Percentiles rank a stretch among this genome's conserved stretches.
These are phyloP conservation scores for Tetrahymena elliotti DNA, from an alignment of 73 alveolate genomes.

Conservation along the genomic window DNA sequence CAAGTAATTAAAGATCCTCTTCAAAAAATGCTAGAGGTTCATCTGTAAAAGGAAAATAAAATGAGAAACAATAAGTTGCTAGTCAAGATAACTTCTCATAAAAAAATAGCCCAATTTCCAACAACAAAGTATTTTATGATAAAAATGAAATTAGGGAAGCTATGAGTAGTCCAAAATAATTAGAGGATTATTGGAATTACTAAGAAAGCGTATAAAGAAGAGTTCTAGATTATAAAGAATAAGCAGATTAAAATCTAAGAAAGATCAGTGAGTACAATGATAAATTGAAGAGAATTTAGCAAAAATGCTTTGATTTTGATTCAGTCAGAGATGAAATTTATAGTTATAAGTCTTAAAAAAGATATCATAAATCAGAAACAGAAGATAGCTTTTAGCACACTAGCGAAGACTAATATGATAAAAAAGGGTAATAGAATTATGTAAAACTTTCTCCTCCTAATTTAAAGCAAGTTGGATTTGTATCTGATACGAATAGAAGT, in stretches of 20 bases:
- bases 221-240: not conserved
- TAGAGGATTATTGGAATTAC: not conserved
- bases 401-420: not conserved
- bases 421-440: not conserved
- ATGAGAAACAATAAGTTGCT: not conserved
- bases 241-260: not conserved
- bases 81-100: not conserved
- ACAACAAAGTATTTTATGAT: not conserved
- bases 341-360: not conserved
- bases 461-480: not conserved
- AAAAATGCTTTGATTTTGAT: not conserved
- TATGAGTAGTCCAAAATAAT: not conserved
- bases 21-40: not conserved
- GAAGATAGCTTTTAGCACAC: not conserved
- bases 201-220: not conserved
- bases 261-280: not conserved
- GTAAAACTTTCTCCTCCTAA: not conserved
- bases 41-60: not conserved
- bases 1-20: not conserved
- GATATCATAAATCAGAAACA: not conserved
- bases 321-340: not conserved
- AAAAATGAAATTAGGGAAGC: not conserved
- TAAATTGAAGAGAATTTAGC: not conserved
- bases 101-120: not conserved
- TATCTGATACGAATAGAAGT: not conserved